Percentiles rank a stretch among this genome's conserved stretches.
These are phyloP conservation scores for Petunia secreta DNA, from an alignment of 257 asterid species.

Conservation along the genomic window DNA sequence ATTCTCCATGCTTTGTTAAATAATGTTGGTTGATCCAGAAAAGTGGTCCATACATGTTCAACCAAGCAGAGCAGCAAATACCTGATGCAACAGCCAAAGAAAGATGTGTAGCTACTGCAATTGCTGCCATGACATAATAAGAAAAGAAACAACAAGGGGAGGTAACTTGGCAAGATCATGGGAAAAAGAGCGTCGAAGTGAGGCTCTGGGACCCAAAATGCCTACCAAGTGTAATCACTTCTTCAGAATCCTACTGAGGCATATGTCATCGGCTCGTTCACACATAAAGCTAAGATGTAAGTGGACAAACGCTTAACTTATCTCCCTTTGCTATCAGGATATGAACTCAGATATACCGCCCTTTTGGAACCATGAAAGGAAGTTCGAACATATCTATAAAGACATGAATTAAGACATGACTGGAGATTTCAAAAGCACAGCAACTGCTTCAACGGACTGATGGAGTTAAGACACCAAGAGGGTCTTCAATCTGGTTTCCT, in stretches of 20 bases:
- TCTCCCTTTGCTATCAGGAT: constrained; percentile 36
- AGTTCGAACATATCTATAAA: background rate
- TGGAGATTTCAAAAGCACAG: background rate
- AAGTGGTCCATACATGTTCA: background rate
- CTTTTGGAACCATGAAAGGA: background rate
- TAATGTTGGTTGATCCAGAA: background rate
- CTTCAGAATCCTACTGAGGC: constrained; percentile 32
- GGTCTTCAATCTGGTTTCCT: background rate
- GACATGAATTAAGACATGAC: constrained; percentile 11
- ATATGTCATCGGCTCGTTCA: constrained; percentile 32
- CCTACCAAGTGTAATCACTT: constrained; percentile 8
- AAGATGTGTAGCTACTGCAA: background rate
- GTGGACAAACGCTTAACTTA: constrained; percentile 1
- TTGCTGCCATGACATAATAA: background rate
- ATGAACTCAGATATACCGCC: constrained; percentile 33
- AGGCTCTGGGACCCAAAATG: background rate
- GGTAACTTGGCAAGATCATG: background rate
- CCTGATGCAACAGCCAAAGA: background rate
- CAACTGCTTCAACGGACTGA: constrained; percentile 1
- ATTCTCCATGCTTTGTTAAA: background rate
- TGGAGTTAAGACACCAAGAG: background rate
- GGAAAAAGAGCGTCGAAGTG: background rate
- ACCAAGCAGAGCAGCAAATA: background rate
- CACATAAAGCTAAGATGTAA: constrained; percentile 11
- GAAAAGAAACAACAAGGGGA: background rate